These are phyloP conservation scores for Boletus bicolor DNA, from an alignment of 768 basidiomycete species.

Conservation along the genomic window DNA sequence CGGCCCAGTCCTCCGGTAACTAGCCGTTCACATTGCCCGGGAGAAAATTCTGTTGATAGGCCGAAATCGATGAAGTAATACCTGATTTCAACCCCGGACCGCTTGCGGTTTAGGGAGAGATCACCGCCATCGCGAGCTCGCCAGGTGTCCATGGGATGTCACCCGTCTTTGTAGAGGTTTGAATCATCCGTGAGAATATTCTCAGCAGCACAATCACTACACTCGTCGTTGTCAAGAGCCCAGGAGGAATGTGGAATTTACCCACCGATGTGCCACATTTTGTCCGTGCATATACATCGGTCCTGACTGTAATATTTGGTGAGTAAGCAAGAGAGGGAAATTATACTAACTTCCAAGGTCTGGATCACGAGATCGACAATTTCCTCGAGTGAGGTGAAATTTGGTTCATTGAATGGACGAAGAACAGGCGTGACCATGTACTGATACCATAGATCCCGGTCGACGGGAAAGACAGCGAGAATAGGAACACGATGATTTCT, in stretches of 20 bases:
- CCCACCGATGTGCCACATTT: conserved; percentile 36
- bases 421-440: conserved; percentile 31
- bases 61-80: conserved; percentile 40
- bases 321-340: too few species aligned
- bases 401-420: conserved; percentile 21
- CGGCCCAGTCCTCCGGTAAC: conserved; percentile 11
- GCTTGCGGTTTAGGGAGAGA: conserved; percentile 19
- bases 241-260: fast-evolving
- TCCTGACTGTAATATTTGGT: too few species aligned
- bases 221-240: background rate
- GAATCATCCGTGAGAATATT: conserved; percentile 35
- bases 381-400: conserved; percentile 26
- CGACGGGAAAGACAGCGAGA: conserved; percentile 13
- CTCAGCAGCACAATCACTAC: conserved; percentile 23
- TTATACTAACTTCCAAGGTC: conserved; percentile 20
- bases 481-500: conserved; percentile 28
- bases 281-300: conserved; percentile 27
- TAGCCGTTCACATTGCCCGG: background rate
- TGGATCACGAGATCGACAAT: conserved; percentile 29
- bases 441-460: conserved; percentile 7
- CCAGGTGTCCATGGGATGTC: conserved; percentile 21
- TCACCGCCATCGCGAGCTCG: conserved; percentile 9
- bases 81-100: conserved; percentile 24
- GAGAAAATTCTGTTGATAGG: conserved; percentile 26
- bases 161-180: conserved; percentile 25